phyloP scores from a whole-genome alignment of 164 flowering plant genomes.

The Tetrastigma voinierianum region DNA sequence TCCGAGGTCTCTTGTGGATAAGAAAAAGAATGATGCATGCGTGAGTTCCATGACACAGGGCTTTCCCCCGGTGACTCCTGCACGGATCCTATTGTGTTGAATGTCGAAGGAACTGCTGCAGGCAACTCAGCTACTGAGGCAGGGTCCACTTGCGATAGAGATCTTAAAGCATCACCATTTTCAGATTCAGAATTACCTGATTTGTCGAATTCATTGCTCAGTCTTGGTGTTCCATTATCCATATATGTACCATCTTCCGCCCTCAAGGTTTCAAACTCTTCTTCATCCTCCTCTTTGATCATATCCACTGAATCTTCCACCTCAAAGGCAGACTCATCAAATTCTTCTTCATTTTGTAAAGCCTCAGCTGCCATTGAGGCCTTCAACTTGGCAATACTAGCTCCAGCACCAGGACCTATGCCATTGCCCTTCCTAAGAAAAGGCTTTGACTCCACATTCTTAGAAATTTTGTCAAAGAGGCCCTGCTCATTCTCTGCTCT shows the following conservation, averaged over 20 bases:
- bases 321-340: constrained; percentile 39
- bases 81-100: constrained; percentile 37
- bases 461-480: constrained; percentile 30
- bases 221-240: constrained; percentile 42
- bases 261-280: constrained; percentile 36
- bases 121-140: constrained; percentile 55
- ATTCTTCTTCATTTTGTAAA: constrained; percentile 45
- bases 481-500: constrained; percentile 47
- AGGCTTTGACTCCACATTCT: constrained; percentile 45
- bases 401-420: constrained; percentile 54
- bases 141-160: constrained; percentile 53
- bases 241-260: constrained; percentile 36
- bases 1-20: constrained; percentile 79
- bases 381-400: constrained; percentile 43
- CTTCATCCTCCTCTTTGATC: constrained; percentile 42
- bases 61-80: constrained; percentile 89
- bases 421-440: constrained; percentile 69
- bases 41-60: constrained; percentile 85
- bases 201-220: constrained; percentile 56
- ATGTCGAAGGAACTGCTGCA: constrained; percentile 40
- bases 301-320: constrained; percentile 42
- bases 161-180: constrained; percentile 50
- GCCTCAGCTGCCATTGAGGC: constrained; percentile 46
- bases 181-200: constrained; percentile 56
- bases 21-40: constrained; percentile 58